Conservation (phyloP, 805 yeast genomes). For the Lipomyces mesembrius region DNA sequence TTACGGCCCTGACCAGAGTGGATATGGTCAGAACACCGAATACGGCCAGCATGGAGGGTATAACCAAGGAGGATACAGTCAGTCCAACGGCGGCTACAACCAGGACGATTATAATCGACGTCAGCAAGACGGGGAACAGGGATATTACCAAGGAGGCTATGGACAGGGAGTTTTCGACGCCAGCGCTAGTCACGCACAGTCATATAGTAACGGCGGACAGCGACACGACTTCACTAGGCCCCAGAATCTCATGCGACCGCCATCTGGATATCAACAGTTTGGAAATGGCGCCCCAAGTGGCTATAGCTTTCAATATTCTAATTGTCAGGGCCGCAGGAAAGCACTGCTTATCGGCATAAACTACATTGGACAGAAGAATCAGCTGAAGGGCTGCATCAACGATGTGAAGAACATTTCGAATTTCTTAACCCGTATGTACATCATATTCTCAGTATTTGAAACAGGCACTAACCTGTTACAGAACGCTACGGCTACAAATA, state of each 20-base stretch:
- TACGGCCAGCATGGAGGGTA: not conserved
- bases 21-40: not conserved
- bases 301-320: slow-evolving; percentile 61
- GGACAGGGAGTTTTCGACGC: not conserved
- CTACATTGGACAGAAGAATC: slow-evolving; percentile 66
- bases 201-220: not conserved
- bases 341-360: slow-evolving; percentile 81
- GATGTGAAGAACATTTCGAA: slow-evolving; percentile 60
- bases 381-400: slow-evolving; percentile 77
- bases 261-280: slow-evolving; percentile 44
- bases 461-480: slow-evolving; percentile 43
- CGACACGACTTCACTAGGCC: slow-evolving; percentile 16
- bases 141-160: slow-evolving; percentile 2
- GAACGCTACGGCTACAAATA: slow-evolving; percentile 34
- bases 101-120: not conserved
- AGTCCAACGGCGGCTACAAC: slow-evolving; percentile 6
- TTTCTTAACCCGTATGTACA: slow-evolving; percentile 34
- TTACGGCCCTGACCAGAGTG: not conserved
- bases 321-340: slow-evolving; percentile 72
- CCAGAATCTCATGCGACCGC: slow-evolving; percentile 36
- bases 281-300: slow-evolving; percentile 43
- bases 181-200: not conserved
- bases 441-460: not conserved
- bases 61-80: slow-evolving; percentile 17
- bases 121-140: not conserved